phyloP scores from a whole-genome alignment of 2,329 filamentous ascomycete genomes.

The Sclerotinia borealis region DNA sequence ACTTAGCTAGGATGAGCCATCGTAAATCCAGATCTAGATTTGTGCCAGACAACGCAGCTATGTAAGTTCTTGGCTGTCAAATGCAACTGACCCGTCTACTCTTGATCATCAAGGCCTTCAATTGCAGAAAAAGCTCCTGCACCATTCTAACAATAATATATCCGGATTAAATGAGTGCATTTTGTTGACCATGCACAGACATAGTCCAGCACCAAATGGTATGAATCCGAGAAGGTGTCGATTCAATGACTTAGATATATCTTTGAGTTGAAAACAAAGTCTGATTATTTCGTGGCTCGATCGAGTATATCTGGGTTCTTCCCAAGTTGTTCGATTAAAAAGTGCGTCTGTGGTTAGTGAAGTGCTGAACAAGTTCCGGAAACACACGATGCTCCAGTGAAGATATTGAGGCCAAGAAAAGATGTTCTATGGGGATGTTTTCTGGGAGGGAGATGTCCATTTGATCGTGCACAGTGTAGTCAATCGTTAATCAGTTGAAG shows the following conservation, averaged over 20 bases:
- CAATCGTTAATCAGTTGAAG: no score
- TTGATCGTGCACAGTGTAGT: not conserved
- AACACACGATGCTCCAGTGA: constrained; percentile 27
- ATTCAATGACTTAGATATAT: not conserved
- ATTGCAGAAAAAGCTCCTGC: constrained; percentile 11
- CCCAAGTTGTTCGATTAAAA: not conserved
- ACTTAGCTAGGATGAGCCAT: not conserved
- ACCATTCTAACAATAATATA: constrained; percentile 14
- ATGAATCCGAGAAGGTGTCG: not conserved
- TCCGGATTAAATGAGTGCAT: constrained; percentile 11
- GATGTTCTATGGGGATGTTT: constrained; percentile 39
- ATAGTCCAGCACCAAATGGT: constrained; percentile 6
- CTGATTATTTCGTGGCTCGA: constrained; percentile 50
- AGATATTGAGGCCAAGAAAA: constrained; percentile 44
- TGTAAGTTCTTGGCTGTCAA: not conserved
- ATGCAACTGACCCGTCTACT: not conserved
- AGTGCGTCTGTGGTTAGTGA: not conserved
- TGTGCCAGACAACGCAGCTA: not conserved
- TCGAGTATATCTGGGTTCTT: constrained; percentile 38
- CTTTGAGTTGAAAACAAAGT: constrained; percentile 46
- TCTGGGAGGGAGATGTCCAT: not conserved
- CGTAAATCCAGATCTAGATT: not conserved
- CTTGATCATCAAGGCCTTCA: not conserved
- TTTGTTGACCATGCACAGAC: constrained; percentile 51
- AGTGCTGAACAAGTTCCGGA: not conserved